phyloP scores from a whole-genome alignment of 805 yeast genomes.

The Myxozyma vanderwaltii region DNA sequence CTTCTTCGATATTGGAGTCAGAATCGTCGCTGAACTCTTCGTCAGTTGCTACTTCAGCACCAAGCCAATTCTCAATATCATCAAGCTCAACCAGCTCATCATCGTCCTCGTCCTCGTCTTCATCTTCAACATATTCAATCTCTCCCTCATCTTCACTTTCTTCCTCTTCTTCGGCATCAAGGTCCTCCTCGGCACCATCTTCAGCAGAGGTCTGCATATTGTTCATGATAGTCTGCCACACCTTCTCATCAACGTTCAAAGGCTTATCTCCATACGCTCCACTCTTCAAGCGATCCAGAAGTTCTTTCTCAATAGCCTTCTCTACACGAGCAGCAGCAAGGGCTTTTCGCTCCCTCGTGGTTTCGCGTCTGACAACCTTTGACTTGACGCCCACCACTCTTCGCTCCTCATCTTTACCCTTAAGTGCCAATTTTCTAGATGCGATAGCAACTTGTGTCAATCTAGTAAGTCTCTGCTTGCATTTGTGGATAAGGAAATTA shows the following conservation, averaged over 20 bases:
- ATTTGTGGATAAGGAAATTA: conserved; percentile 83
- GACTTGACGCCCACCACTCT: conserved; percentile 90
- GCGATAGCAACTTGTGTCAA: conserved; percentile 94
- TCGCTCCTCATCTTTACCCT: conserved; percentile 74
- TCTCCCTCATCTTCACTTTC: conserved; percentile 55
- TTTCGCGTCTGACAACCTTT: conserved; percentile 93
- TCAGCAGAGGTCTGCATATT: conserved; percentile 53
- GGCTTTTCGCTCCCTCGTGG: conserved; percentile 93
- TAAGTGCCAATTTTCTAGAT: conserved; percentile 87
- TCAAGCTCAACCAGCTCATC: conserved; percentile 65
- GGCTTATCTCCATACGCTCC: conserved; percentile 99
- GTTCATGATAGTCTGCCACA: conserved; percentile 93
- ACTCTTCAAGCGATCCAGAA: conserved; percentile 89
- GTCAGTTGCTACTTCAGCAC: conserved; percentile 46
- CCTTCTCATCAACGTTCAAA: conserved; percentile 89
- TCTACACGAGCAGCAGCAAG: conserved; percentile 95
- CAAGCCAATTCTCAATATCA: conserved; percentile 91
- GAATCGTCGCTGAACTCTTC: conserved; percentile 29
- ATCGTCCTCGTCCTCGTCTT: conserved; percentile 80
- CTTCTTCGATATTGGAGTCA: conserved; percentile 42
- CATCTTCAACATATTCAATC: conserved; percentile 79
- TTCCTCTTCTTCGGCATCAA: conserved; percentile 52
- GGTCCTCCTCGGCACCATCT: conserved; percentile 62
- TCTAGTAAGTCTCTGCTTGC: conserved; percentile 94
- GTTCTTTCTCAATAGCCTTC: conserved; percentile 93